These are phyloP conservation scores for Brachypodium distachyon DNA, from an alignment of 202 grass and related monocot species.

Conservation along the genomic window DNA sequence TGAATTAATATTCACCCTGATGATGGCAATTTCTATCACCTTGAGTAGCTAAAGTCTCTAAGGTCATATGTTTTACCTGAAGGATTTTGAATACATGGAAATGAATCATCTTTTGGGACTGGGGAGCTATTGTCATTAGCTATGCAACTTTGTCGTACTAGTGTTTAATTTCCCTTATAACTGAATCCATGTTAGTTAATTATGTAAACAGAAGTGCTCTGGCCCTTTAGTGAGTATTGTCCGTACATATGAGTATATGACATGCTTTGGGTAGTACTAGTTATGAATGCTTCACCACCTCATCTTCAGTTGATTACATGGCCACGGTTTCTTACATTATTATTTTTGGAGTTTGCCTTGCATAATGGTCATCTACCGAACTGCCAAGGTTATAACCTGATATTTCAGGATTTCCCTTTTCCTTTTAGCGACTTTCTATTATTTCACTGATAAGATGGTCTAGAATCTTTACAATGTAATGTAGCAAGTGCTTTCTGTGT, in stretches of 20 bases:
- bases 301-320: neutral
- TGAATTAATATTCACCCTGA: constrained; percentile 2
- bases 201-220: neutral
- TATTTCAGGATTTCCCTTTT: neutral
- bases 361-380: neutral
- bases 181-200: neutral
- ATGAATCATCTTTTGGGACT: neutral
- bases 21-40: neutral
- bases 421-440: neutral
- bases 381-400: neutral
- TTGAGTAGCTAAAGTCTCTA: neutral
- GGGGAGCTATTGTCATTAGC: neutral
- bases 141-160: neutral
- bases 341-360: neutral
- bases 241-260: neutral
- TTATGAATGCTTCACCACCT: neutral
- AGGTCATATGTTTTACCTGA: neutral
- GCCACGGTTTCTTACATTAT: neutral
- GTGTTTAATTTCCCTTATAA: constrained; percentile 7
- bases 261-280: neutral
- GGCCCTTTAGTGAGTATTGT: neutral
- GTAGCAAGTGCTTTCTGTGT: neutral
- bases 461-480: neutral
- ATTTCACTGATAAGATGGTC: neutral
- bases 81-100: neutral